These are phyloP conservation scores for Erodium maritimum DNA, from an alignment of 345 rosid species.

Conservation along the genomic window DNA sequence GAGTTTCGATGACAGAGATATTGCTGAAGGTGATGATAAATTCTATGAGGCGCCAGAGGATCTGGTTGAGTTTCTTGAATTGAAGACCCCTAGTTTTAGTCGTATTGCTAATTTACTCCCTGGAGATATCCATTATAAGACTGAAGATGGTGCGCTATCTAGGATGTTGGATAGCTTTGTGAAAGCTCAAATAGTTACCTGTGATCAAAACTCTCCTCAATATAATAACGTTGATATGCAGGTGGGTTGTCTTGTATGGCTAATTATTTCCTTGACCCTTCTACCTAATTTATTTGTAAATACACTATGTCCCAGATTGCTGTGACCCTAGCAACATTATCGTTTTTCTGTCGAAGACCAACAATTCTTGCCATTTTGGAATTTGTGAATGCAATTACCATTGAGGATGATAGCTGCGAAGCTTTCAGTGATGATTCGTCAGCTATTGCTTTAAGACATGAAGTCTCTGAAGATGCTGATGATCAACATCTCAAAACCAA, in stretches of 20 bases:
- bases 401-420: slow-evolving; percentile 46
- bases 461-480: slow-evolving; percentile 27
- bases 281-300: background rate
- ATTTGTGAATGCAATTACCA: slow-evolving; percentile 61
- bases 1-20: slow-evolving; percentile 24
- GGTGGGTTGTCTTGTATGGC: slow-evolving; percentile 30
- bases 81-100: slow-evolving; percentile 66
- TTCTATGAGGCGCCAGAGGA: slow-evolving; percentile 91
- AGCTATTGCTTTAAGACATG: slow-evolving; percentile 28
- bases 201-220: slow-evolving; percentile 58
- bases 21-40: slow-evolving; percentile 65
- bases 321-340: slow-evolving; percentile 74
- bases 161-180: slow-evolving; percentile 73
- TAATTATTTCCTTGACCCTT: background rate
- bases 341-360: slow-evolving; percentile 90
- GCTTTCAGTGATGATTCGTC: slow-evolving; percentile 50
- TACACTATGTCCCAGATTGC: slow-evolving; percentile 43
- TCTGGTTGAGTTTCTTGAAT: slow-evolving; percentile 47
- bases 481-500: slow-evolving; percentile 15
- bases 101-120: slow-evolving; percentile 74
- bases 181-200: slow-evolving; percentile 78
- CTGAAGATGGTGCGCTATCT: slow-evolving; percentile 27
- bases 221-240: slow-evolving; percentile 61
- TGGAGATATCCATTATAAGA: slow-evolving; percentile 22
- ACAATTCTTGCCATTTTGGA: slow-evolving; percentile 91